Evolutionary conservation across 805 yeast genomes (phyloP), one percentile per base, ranked within the genome.

Genomic region (Sungouiozyma ichnusensis): DNA sequence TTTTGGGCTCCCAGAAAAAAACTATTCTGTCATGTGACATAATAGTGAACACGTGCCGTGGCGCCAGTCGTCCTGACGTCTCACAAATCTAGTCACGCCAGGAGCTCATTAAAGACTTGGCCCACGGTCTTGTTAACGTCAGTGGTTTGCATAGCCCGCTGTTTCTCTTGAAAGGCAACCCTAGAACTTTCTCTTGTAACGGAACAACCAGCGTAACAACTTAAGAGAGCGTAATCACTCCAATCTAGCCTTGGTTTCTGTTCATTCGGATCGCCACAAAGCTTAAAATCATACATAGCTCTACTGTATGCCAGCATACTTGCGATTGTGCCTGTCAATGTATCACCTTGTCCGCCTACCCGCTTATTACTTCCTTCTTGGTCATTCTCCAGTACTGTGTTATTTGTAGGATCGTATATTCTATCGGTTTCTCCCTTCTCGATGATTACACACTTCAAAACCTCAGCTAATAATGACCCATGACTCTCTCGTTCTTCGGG

Each of bases 281-380:
- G 53, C 2, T 67, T 60, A 27, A 69, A 54, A 45, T 74, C 72
- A 55, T 84, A 81, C n/a, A 68, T 62, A 11, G 81, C 80, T 18
- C 72, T 56, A 4, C 83, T 76, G 94, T 95, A 90, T 4, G 85
- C 84, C 29, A 84, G 54, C 53, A 90, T 68, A 0, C 95, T 81
- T 1, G 88, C 87, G n/a, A 87, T 63, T 18, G 85, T 67, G 0
- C 98, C 98, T 0, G 90, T 76, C 33, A 92, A 60, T 0, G 96
- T 83, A 53, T 92, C 98, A 19, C 98, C 98, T 64, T 92, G 97
- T 0, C 98, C 98, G 11, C 97, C 96, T 6, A 85, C 94, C 41
- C 98, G 70, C 54, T 85, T 81, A 39, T 65, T 62, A 5, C 92
- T 80, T 1, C 97, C 97, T 14, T 58, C 52, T 27, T 66, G 54